Base-by-base conservation (phyloP, 2,329 filamentous ascomycete species). In the Hypomyces rosellus region DNA sequence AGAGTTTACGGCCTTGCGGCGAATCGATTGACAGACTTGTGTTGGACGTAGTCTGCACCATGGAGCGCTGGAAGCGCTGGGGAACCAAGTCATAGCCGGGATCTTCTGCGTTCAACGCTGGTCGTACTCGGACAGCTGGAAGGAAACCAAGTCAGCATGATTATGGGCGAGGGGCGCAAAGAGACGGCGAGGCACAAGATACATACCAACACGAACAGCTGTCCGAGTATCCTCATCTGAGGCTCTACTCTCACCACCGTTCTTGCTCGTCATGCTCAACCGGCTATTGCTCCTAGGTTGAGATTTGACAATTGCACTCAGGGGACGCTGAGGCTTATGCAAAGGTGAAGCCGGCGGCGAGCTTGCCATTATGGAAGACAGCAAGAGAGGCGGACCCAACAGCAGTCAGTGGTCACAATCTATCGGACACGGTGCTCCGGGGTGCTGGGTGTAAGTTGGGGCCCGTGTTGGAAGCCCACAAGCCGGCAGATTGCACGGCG, bases 1-100 rank as follows among this genome's bases (percentile, higher is more conserved):
- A 99, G 3, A 96, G 77, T 66, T 97, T 97, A 63, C 87, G 87
- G 45, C 92, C 93, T 64, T 96, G 90, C 0, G 90, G 86, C 2
- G 91, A 88, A 63, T 97, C 93, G 59, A 99, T 89, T 20, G 88
- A 79, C 45, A 99, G 74, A 65, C 81, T 95, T 6, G 89, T 96
- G 41, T 87, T 78, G 14, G 89, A 89, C 11, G 86, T 90, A 53
- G 92, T 88, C 57, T 96, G 90, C 55, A 95, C 90, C 75, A 92
- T 96, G 37, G 91, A 86, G 56, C 86, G 83, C 68, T 96, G 92
- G 65, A 99, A 99, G 63, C 93, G 84, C 69, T 96, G 91, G 13
- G 93, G 93, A 51, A 99, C 93, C 57, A 97, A 81, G 56, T 99
- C 93, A 73, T 81, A 99, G 55, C 91, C 92, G 5, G 93, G 93